Conservation (phyloP, 495 filamentous ascomycete species). For the Daldinia caldariorum region DNA sequence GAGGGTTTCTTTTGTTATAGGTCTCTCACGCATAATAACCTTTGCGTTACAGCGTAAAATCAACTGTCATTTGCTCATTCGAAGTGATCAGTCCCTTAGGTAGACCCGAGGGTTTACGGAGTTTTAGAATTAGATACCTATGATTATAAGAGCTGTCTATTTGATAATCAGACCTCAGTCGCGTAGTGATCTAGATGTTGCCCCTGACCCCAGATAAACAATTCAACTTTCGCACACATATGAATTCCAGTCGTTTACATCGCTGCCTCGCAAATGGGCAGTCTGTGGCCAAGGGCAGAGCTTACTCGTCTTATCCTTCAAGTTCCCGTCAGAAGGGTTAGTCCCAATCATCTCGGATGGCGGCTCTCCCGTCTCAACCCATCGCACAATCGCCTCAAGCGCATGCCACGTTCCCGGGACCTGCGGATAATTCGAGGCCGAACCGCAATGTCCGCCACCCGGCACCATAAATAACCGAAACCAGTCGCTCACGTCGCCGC, state of each 20-base stretch:
- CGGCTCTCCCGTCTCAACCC: constrained; percentile 47
- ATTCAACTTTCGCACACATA: constrained; percentile 21
- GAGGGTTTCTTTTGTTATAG: too few relatives aligned
- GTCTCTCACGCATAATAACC: too few relatives aligned
- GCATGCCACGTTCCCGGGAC: constrained; percentile 51
- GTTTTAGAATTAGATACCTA: too few relatives aligned
- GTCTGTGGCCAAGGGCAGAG: constrained; percentile 54
- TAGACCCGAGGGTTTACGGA: too few relatives aligned
- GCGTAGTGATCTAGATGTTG: too few relatives aligned
- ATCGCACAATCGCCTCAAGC: constrained; percentile 45
- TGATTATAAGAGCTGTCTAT: too few relatives aligned
- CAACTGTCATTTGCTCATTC: too few relatives aligned
- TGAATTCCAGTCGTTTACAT: constrained; percentile 41
- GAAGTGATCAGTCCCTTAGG: too few relatives aligned
- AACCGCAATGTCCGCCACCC: constrained; percentile 56
- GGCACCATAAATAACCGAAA: constrained; percentile 54
- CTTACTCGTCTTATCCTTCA: constrained; percentile 47
- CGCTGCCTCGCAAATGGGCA: constrained; percentile 40
- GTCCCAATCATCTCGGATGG: constrained; percentile 45
- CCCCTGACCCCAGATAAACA: neutral
- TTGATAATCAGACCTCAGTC: too few relatives aligned
- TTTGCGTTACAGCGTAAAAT: too few relatives aligned
- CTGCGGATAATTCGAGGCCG: constrained; percentile 46
- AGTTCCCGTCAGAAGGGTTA: constrained; percentile 40
- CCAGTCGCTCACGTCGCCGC: constrained; percentile 48